Percentiles rank a stretch among this genome's conserved stretches.
Evolutionary conservation across 805 yeast genomes (phyloP).

Genomic region (Pichia manshurica): DNA sequence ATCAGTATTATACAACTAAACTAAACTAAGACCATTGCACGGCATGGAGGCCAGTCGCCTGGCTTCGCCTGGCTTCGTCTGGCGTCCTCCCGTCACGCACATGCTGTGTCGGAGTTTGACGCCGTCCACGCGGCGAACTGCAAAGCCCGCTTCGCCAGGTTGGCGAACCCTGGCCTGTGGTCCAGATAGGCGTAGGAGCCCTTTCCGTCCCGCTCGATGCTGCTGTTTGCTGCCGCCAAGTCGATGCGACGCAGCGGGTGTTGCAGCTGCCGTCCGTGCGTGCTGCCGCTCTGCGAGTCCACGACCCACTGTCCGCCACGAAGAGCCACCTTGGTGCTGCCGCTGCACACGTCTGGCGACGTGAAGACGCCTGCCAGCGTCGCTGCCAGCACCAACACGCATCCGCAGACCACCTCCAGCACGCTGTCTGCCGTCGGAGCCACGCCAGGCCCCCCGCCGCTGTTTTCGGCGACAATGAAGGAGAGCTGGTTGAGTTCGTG

Average conservation of each 20-base stretch:
- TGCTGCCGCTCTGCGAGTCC: neutral
- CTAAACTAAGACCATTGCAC: too few species aligned
- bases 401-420: neutral
- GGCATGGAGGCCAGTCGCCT: too few species aligned
- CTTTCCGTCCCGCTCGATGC: neutral
- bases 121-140: neutral
- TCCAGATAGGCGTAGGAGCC: neutral
- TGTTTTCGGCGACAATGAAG: neutral
- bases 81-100: too few species aligned
- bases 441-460: too few species aligned
- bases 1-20: too few species aligned
- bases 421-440: neutral
- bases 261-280: too few species aligned
- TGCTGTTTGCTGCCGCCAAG: too few species aligned
- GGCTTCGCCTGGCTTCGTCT: too few species aligned
- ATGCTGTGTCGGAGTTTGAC: neutral
- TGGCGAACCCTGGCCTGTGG: neutral
- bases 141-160: neutral
- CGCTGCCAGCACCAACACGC: neutral
- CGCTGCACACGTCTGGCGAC: neutral
- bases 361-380: neutral
- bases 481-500: constrained; percentile 1
- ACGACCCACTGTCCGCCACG: neutral
- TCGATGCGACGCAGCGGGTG: too few species aligned
- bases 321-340: neutral